Evolutionary conservation across 768 basidiomycete genomes (phyloP).

Genomic region (Guyanaporus albipodus): DNA sequence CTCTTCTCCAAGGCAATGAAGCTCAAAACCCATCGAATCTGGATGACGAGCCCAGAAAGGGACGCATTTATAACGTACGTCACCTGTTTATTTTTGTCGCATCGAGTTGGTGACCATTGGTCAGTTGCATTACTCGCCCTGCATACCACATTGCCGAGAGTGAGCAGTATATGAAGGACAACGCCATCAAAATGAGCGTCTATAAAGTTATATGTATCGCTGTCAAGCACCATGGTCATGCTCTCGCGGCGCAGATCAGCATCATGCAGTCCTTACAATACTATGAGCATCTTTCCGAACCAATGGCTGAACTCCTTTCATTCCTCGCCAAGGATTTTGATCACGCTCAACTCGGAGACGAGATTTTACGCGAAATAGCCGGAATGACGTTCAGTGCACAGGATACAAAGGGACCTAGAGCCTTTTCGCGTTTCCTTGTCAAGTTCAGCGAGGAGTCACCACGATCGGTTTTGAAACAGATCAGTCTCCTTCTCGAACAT

Average conservation of each 20-base stretch:
- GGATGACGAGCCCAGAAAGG: conserved; percentile 82
- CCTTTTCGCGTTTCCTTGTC: conserved; percentile 81
- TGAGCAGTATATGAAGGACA: conserved; percentile 83
- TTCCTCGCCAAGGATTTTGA: conserved; percentile 83
- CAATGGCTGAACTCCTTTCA: conserved; percentile 87
- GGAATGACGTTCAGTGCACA: conserved; percentile 71
- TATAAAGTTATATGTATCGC: conserved; percentile 89
- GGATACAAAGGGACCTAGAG: conserved; percentile 84
- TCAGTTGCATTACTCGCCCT: conserved; percentile 84
- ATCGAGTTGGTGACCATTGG: conserved; percentile 1
- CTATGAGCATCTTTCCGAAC: conserved; percentile 90
- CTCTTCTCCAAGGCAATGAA: conserved; percentile 70
- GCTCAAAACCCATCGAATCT: conserved; percentile 73
- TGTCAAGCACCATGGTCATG: conserved; percentile 87
- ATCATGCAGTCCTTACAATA: conserved; percentile 93
- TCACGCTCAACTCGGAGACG: conserved; percentile 84
- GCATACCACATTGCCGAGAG: conserved; percentile 84
- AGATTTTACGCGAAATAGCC: conserved; percentile 85
- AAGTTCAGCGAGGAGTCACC: conserved; percentile 78
- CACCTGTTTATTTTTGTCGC: not conserved
- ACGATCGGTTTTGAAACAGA: conserved; percentile 81
- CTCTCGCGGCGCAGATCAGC: conserved; percentile 77
- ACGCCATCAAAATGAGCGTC: conserved; percentile 65
- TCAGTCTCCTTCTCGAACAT: conserved; percentile 78
- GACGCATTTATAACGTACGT: conserved; percentile 76